A percentile compares a stretch with the other conserved stretches of the same genome.
phyloP scores from a whole-genome alignment of 306 rosid species.

The Canavalia gladiata region DNA sequence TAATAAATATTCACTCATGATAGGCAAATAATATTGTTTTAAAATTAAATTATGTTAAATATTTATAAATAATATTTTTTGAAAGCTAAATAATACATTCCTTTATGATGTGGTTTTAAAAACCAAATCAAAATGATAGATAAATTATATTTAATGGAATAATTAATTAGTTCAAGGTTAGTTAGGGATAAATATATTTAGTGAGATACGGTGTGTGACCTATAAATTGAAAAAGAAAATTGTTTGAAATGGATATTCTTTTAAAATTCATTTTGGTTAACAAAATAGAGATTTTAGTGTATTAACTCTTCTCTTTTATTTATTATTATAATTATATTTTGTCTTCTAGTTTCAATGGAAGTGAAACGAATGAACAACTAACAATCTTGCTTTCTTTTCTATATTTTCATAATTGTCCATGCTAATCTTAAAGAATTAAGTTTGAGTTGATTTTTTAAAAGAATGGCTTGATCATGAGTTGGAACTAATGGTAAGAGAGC shows the following conservation, averaged over 20 bases:
- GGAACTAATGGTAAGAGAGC: constrained; percentile 97
- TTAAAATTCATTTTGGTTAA: constrained; percentile 42
- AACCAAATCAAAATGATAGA: constrained; percentile 12
- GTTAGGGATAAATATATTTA: no score
- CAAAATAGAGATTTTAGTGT: constrained; percentile 30
- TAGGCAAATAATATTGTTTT: no score
- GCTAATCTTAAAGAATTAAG: constrained; percentile 37
- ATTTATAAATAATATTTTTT: no score
- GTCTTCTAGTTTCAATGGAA: constrained; percentile 76
- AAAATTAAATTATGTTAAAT: no score
- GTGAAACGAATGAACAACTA: constrained; percentile 85
- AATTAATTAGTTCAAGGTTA: no score
- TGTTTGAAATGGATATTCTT: constrained; percentile 14
- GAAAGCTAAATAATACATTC: background rate
- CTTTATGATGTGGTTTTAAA: constrained; percentile 32
- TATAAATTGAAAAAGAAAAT: background rate
- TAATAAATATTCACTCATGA: background rate
- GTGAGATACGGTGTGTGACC: no score
- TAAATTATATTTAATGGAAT: no score
- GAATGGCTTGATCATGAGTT: constrained; percentile 97
- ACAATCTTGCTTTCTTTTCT: constrained; percentile 42
- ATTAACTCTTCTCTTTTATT: constrained; percentile 7
- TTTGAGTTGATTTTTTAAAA: constrained; percentile 59
- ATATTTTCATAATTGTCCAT: constrained; percentile 38
- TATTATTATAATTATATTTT: constrained; percentile 53